Percentiles rank a stretch among this genome's conserved stretches.
Evolutionary conservation across 2,329 filamentous ascomycete species (phyloP).

Genomic region (Pseudogymnoascus sp.): DNA sequence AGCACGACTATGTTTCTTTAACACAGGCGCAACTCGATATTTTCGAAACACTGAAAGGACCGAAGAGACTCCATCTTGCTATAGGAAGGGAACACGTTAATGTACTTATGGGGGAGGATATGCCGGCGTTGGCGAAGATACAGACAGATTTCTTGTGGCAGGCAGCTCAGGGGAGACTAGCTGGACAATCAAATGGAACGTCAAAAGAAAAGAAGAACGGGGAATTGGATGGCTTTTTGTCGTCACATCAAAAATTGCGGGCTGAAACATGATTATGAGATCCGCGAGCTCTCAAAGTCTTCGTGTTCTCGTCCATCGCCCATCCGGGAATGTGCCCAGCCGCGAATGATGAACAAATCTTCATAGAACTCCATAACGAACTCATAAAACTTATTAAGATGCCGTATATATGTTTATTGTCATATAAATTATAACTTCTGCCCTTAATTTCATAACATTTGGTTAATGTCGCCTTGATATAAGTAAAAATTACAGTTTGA

Average conservation of each 20-base stretch:
- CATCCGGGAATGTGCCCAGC: too few species aligned
- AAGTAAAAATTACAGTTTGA: too few species aligned
- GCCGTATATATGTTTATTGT: too few species aligned
- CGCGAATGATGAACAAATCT: too few species aligned
- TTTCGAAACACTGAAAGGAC: constrained; percentile 19
- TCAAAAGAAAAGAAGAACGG: background rate
- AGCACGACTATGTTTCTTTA: constrained; percentile 10
- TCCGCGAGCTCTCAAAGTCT: background rate
- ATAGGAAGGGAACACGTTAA: constrained; percentile 24
- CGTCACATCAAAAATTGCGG: background rate
- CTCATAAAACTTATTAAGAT: too few species aligned
- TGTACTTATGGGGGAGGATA: constrained; percentile 22
- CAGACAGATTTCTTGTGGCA: constrained; percentile 20
- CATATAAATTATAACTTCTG: too few species aligned
- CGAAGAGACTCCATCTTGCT: constrained; percentile 22
- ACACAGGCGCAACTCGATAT: constrained; percentile 20
- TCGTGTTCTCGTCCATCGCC: background rate
- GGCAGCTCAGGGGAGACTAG: background rate
- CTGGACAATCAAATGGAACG: background rate
- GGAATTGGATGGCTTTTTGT: background rate
- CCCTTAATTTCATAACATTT: too few species aligned
- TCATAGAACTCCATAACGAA: too few species aligned
- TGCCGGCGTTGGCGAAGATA: constrained; percentile 17
- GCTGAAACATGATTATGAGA: background rate
- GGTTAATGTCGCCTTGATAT: too few species aligned